A percentile compares a stretch with the other conserved stretches of the same genome.
Evolutionary conservation across 2,329 filamentous ascomycete genomes (phyloP).

Genomic region (Neofusicoccum kwambonambiense): DNA sequence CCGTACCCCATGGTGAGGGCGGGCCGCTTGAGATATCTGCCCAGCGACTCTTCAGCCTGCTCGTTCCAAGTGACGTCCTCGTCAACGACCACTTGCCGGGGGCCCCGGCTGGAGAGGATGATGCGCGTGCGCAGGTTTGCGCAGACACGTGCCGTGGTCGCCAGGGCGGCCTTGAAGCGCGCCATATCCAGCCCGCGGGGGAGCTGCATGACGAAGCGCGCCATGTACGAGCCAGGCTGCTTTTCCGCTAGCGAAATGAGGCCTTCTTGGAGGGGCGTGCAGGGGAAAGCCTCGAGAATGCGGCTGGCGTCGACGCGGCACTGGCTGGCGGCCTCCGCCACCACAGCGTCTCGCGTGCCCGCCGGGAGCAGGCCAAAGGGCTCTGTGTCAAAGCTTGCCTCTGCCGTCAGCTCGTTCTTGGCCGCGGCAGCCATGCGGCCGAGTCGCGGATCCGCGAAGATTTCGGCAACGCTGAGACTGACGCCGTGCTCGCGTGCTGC

Average conservation of each 20-base stretch:
- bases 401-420: background rate
- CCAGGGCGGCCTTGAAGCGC: background rate
- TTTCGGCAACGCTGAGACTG: constrained; percentile 21
- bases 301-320: background rate
- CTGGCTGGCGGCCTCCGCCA: background rate
- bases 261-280: constrained; percentile 15
- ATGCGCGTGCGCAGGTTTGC: background rate
- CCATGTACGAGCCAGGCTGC: constrained; percentile 38
- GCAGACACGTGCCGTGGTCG: background rate
- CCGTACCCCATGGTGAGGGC: no score
- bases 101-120: background rate
- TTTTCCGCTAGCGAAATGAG: constrained; percentile 35
- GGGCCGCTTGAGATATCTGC: background rate
- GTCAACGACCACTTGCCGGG: background rate
- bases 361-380: background rate
- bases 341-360: background rate
- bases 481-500: constrained; percentile 19
- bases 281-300: constrained; percentile 9
- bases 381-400: background rate
- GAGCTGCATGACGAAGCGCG: constrained; percentile 35
- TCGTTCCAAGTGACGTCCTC: background rate
- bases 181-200: constrained; percentile 21
- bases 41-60: background rate
- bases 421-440: constrained; percentile 18
- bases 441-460: constrained; percentile 23